Evolutionary conservation across 2,329 filamentous ascomycete species (phyloP).

Genomic region (Simplicillium sp.): DNA sequence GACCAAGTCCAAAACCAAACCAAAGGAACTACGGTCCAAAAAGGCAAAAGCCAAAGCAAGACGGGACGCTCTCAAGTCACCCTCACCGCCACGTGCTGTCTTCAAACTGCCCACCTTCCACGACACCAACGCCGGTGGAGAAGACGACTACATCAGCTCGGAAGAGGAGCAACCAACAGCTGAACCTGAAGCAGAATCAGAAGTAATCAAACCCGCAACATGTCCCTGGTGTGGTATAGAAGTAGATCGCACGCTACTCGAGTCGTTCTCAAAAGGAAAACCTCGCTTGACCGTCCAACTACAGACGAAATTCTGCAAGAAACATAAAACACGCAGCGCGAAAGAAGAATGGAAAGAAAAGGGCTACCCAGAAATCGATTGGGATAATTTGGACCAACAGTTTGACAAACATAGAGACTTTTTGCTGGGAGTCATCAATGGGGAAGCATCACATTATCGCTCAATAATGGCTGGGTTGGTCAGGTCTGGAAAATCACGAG

Average conservation of each 20-base stretch:
- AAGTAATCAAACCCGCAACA: constrained; percentile 1
- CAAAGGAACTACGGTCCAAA: neutral
- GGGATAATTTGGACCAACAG: constrained; percentile 50
- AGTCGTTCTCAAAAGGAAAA: constrained; percentile 35
- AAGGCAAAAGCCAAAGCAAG: neutral
- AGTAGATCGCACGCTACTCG: constrained; percentile 47
- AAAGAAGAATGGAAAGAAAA: constrained; percentile 33
- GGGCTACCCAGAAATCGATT: constrained; percentile 64
- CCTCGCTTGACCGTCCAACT: constrained; percentile 41
- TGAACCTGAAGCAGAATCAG: neutral
- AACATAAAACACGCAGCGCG: constrained; percentile 50
- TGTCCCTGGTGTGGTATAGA: constrained; percentile 60
- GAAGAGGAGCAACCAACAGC: constrained; percentile 2
- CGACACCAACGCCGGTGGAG: constrained; percentile 3
- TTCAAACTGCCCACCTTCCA: constrained; percentile 11
- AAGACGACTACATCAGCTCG: constrained; percentile 3
- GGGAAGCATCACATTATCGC: constrained; percentile 52
- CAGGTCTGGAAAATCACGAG: constrained; percentile 47
- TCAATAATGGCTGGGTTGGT: constrained; percentile 44
- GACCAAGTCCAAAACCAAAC: no score
- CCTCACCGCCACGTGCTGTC: constrained; percentile 9
- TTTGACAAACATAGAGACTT: constrained; percentile 44
- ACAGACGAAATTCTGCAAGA: constrained; percentile 54
- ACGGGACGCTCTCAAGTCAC: constrained; percentile 2
- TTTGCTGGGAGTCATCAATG: constrained; percentile 51